phyloP scores from a whole-genome alignment of 2,329 filamentous ascomycete genomes.

The Trichophyton rubrum region DNA sequence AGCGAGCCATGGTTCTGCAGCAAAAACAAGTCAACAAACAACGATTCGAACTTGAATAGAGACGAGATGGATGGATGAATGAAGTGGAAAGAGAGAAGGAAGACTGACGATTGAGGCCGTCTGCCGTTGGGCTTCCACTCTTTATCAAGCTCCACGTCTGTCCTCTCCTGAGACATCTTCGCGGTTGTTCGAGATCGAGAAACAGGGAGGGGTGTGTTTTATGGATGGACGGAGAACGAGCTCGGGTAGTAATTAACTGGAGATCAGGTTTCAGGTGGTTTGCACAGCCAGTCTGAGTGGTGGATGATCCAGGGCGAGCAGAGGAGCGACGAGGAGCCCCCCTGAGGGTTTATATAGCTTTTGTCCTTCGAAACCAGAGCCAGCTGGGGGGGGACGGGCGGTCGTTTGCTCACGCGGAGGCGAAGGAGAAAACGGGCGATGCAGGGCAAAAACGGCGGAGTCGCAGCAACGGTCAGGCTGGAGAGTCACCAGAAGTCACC shows the following conservation, averaged over 20 bases:
- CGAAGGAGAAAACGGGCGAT: conserved; percentile 2
- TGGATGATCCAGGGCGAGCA: not conserved
- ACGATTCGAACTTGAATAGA: not conserved
- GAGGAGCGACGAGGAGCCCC: not conserved
- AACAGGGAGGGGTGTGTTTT: not conserved
- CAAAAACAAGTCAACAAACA: not conserved
- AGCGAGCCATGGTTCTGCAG: conserved; percentile 67
- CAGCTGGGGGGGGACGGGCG: conserved; percentile 16
- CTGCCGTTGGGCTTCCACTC: conserved; percentile 65
- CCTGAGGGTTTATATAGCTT: not conserved
- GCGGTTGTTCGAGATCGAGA: not conserved
- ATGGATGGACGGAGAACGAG: not conserved
- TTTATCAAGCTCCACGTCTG: conserved; percentile 47
- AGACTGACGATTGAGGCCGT: conserved; percentile 61
- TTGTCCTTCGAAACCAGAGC: conserved; percentile 16
- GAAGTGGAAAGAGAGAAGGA: conserved; percentile 9
- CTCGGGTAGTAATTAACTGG: not conserved
- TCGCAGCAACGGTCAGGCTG: not conserved
- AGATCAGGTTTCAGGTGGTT: not conserved
- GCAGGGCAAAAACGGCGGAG: not conserved
- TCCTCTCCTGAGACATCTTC: conserved; percentile 1
- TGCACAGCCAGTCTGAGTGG: not conserved
- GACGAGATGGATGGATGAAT: conserved; percentile 3
- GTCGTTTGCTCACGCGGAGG: not conserved
- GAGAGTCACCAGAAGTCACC: not conserved